Evolutionary conservation across 2,329 filamentous ascomycete genomes (phyloP), one percentile per base, ranked within the genome.

Genomic region (Aspergillus sergii): DNA sequence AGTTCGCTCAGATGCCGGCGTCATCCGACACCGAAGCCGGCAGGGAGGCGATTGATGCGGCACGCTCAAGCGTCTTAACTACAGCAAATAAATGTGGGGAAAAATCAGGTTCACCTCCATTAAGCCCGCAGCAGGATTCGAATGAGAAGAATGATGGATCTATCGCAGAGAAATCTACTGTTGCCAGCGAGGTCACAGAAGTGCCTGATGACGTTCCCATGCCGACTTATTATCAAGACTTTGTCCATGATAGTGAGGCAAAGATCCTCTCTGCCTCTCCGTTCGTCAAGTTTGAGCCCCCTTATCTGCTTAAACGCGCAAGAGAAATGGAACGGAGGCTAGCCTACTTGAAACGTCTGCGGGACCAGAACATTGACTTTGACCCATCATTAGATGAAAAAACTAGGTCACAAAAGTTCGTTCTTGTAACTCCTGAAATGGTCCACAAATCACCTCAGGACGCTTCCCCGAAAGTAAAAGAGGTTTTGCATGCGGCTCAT

Each of bases 401-500:
- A 67, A 73, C 80, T 7, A 88, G 86, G 53, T 84, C 86, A 1
- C 88, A 91, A 61, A 89, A 89, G 39, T 99, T 99, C 69, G 90
- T 96, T 69, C 85, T 99, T 11, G 96, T 99, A 66, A 92, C 91
- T 65, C 94, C 95, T 1, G 92, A 97, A 70, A 98, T 98, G 94
- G 91, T 99, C 0, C 92, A 96, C 70, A 86, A 91, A 62, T 89
- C 93, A 53, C 88, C 92, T 0, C 89, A 92, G 59, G 89, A 90
- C 69, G 91, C 92, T 4, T 92, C 94, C 0, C 88, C 88, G 51
- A 93, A 96, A 73, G 92, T 97, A 36, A 93, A 94, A 81, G 94
- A 98, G 71, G 93, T 98, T 56, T 81, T 99, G 8, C 93, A 95
- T 75, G 95, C 95, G 26, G 94, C 97, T 14, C 94, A 98, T 76